Evolutionary conservation across 1,284 basidiomycete genomes (phyloP).

Genomic region (Vanrija humicola): DNA sequence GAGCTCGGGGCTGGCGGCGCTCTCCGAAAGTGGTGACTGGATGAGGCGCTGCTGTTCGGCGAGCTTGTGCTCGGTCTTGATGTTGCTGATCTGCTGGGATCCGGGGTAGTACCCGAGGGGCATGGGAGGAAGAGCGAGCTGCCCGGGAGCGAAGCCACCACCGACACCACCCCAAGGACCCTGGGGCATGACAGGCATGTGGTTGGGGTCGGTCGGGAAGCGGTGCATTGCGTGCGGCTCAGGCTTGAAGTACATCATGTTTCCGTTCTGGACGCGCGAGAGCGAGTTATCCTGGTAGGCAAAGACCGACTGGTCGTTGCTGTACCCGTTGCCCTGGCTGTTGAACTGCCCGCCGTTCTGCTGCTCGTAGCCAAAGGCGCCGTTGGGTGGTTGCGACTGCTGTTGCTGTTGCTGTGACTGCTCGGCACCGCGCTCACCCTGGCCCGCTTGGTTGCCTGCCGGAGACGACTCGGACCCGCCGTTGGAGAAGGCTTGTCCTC

Average conservation of each 20-base stretch:
- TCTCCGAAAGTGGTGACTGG: constrained; percentile 12
- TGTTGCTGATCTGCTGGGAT: neutral
- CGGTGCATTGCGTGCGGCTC: constrained; percentile 6
- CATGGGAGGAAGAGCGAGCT: constrained; percentile 23
- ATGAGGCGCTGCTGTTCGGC: constrained; percentile 5
- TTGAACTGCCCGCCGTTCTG: constrained; percentile 7
- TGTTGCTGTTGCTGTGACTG: constrained; percentile 1
- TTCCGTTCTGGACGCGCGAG: constrained; percentile 9
- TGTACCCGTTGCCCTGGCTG: neutral
- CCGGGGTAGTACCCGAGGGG: constrained; percentile 17
- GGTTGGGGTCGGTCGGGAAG: constrained; percentile 7
- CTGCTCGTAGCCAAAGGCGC: constrained; percentile 5
- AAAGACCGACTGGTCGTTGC: constrained; percentile 13
- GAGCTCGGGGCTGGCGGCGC: constrained; percentile 15
- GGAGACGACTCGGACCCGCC: too few species aligned
- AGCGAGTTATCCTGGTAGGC: constrained; percentile 15
- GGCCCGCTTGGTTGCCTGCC: neutral
- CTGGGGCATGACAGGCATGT: constrained; percentile 2
- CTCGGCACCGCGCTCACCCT: constrained; percentile 3
- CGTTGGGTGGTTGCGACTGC: neutral
- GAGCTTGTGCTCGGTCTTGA: neutral
- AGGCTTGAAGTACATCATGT: constrained; percentile 20
- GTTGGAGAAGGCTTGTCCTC: neutral
- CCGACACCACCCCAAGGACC: constrained; percentile 17
- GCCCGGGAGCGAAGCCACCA: constrained; percentile 28